Conservation (phyloP, 495 filamentous ascomycete genomes). For the Xylaria bambusicola region DNA sequence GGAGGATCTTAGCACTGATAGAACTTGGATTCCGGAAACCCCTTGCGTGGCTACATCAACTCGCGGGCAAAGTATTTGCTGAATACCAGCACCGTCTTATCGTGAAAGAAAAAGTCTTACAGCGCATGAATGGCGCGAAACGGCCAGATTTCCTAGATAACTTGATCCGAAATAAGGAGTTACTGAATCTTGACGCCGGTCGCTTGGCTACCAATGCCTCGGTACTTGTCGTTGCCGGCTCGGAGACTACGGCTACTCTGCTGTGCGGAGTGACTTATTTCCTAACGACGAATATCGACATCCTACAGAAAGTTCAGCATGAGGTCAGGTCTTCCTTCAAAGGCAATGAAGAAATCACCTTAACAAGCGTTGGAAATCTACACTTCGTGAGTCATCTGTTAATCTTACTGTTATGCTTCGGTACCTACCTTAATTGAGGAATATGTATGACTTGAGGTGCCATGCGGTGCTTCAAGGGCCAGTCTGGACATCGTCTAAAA, state of each 20-base stretch:
- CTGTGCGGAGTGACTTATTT: conserved; percentile 55
- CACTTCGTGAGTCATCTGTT: conserved; percentile 46
- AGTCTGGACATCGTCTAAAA: too few relatives aligned
- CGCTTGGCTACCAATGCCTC: conserved; percentile 35
- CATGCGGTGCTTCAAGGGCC: too few relatives aligned
- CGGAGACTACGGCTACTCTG: conserved; percentile 62
- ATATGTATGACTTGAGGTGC: too few relatives aligned
- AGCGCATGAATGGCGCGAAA: conserved; percentile 43
- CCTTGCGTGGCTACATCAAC: too few relatives aligned
- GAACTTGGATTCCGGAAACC: too few relatives aligned
- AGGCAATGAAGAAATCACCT: conserved; percentile 53
- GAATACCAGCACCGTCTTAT: conserved; percentile 37
- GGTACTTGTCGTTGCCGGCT: conserved; percentile 52
- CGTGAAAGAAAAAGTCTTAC: conserved; percentile 40
- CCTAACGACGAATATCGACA: conserved; percentile 47
- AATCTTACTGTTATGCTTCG: too few relatives aligned
- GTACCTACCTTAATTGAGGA: too few relatives aligned
- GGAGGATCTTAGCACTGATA: conserved; percentile 24
- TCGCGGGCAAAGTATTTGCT: too few relatives aligned
- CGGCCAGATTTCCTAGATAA: conserved; percentile 52
- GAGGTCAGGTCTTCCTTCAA: conserved; percentile 58
- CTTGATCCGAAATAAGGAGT: conserved; percentile 48
- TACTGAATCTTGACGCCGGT: conserved; percentile 32
- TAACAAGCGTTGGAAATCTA: conserved; percentile 46
- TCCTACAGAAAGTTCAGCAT: conserved; percentile 42